phyloP scores from a whole-genome alignment of 2,329 filamentous ascomycete species.

The Plenodomus tracheiphilus region DNA sequence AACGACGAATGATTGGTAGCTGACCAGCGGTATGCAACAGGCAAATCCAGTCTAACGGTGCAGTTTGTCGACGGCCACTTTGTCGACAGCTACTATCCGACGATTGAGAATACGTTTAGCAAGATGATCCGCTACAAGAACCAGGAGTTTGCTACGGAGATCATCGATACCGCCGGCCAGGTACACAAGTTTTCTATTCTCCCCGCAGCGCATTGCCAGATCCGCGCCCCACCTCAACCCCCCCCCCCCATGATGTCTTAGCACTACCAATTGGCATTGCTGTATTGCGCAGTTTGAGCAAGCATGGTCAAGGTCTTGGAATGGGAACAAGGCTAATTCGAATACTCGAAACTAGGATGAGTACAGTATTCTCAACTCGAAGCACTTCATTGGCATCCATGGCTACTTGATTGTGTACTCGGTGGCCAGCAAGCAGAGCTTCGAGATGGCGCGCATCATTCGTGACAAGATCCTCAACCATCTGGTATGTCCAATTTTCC shows the following conservation, averaged over 20 bases:
- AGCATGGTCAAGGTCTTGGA: constrained; percentile 6
- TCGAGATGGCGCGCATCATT: constrained; percentile 96
- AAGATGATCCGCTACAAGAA: constrained; percentile 91
- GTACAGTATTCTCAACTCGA: constrained; percentile 97
- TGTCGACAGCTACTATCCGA: constrained; percentile 98
- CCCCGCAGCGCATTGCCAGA: constrained; percentile 12
- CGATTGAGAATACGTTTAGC: constrained; percentile 98
- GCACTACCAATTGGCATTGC: neutral
- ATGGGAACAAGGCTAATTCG: constrained; percentile 26
- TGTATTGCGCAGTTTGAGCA: neutral
- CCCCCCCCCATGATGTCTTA: constrained; percentile 6
- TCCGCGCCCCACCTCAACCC: constrained; percentile 17
- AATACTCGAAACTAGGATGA: constrained; percentile 68
- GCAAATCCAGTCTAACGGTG: constrained; percentile 96
- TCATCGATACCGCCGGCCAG: constrained; percentile 97
- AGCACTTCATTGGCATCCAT: constrained; percentile 98
- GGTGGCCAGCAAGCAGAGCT: constrained; percentile 90
- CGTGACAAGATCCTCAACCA: constrained; percentile 97
- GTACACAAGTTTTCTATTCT: constrained; percentile 53
- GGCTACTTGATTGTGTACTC: constrained; percentile 99
- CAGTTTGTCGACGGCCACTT: constrained; percentile 98
- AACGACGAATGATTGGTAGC: constrained; percentile 12
- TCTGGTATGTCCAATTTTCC: constrained; percentile 62
- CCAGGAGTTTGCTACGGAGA: constrained; percentile 93
- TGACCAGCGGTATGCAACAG: constrained; percentile 52